Evolutionary conservation across 2,329 filamentous ascomycete genomes (phyloP), one percentile per base, ranked within the genome.

Genomic region (Penicillium sp.): DNA sequence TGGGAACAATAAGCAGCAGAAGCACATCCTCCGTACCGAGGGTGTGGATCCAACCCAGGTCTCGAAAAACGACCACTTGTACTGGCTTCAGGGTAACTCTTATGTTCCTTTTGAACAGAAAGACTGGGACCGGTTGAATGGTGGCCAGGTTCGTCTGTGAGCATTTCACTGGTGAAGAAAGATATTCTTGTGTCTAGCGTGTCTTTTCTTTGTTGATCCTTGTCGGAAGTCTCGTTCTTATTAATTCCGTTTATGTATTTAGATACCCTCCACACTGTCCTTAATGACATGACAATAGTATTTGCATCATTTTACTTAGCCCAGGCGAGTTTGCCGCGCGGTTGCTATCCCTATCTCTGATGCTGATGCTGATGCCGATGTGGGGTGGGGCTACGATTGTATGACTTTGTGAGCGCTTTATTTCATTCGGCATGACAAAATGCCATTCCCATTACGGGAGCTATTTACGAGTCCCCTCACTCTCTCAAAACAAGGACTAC

Each of bases 1-100:
- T 5, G 91, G 91, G 0, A 96, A 91, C 48, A 90, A 91, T 68
- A 96, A 96, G 80, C 90, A 96, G 77, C 89, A 93, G 75, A 96
- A 96, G 75, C 85, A 89, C 61, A 75, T 79, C 0, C 72, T 96
- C 61, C 80, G 90, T n/a, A 79, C 81, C 2, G 83, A 93, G 60
- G 91, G 92, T 0, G 90, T 93, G 0, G 84, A 90, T 66, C 89
- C 88, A 0, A 73, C 68, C 4, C 63, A 66, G 10, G 67, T 77
- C 13, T 64, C 64, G 6, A 51, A 66, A 26, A 60, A 63, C 2
- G 82, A 85, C 61, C 70, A 69, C 43, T 78, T 90, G 73, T 85
- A 86, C 64, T 93, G 90, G 88, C 76, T 92, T 16, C 83, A 80
- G 64, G 82, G 80, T 0, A 83, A 84, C 24, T 80, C 78, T 0